Conservation (phyloP, 345 rosid species). For the Brassica rapa region DNA sequence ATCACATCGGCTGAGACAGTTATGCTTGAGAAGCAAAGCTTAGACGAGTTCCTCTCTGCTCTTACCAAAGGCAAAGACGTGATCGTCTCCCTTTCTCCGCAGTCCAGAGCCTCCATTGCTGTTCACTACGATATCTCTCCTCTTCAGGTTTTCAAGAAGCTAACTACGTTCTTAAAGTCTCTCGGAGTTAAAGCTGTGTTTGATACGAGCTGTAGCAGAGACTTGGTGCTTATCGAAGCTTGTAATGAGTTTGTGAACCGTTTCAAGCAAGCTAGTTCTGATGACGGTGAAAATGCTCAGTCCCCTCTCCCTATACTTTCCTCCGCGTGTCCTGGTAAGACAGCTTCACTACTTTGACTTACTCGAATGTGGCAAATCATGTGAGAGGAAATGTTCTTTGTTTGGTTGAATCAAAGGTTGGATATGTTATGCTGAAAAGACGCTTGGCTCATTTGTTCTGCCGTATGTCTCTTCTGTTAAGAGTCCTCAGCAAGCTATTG, state of each 20-base stretch:
- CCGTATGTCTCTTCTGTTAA: slow-evolving; percentile 88
- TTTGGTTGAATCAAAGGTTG: no score
- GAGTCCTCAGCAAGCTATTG: slow-evolving; percentile 95
- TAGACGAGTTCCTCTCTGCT: slow-evolving; percentile 76
- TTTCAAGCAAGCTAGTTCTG: slow-evolving; percentile 52
- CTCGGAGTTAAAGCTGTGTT: slow-evolving; percentile 85
- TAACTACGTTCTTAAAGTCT: slow-evolving; percentile 76
- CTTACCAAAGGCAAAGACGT: slow-evolving; percentile 61
- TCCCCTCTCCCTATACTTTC: slow-evolving; percentile 74
- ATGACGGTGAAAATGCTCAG: slow-evolving; percentile 43
- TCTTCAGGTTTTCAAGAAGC: slow-evolving; percentile 75
- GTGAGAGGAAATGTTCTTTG: no score
- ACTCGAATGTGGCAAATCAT: no score
- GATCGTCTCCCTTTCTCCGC: slow-evolving; percentile 78
- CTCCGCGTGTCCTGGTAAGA: slow-evolving; percentile 90
- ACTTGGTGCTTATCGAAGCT: slow-evolving; percentile 74
- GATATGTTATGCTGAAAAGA: slow-evolving; percentile 98
- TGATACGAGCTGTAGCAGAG: slow-evolving; percentile 84
- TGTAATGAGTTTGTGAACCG: slow-evolving; percentile 84
- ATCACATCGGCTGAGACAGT: slow-evolving; percentile 93
- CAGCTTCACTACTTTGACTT: not conserved
- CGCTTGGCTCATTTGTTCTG: slow-evolving; percentile 79
- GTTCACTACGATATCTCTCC: slow-evolving; percentile 67
- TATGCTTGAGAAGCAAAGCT: slow-evolving; percentile 97
- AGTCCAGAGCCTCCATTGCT: slow-evolving; percentile 88